phyloP scores from a whole-genome alignment of 331 rosid genomes.

The Telfairia occidentalis region DNA sequence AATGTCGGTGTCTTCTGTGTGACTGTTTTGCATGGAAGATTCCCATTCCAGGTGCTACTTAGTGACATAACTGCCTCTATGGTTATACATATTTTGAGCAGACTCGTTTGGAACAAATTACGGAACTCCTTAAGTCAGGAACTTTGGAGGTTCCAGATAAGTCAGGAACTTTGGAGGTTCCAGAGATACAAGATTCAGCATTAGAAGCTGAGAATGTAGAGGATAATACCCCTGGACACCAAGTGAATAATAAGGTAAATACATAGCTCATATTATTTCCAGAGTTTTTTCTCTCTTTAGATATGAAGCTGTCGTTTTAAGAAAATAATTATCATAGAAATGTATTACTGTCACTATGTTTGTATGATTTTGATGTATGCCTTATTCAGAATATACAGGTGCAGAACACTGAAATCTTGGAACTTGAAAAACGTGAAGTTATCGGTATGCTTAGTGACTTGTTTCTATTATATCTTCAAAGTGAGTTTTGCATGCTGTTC shows the following conservation, averaged over 20 bases:
- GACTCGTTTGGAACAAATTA: slow-evolving; percentile 86
- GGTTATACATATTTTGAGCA: slow-evolving; percentile 52
- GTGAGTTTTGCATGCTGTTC: background rate
- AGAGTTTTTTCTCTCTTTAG: background rate
- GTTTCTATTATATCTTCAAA: slow-evolving; percentile 9
- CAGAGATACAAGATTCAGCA: slow-evolving; percentile 22
- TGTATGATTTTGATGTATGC: slow-evolving; percentile 12
- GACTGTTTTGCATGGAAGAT: slow-evolving; percentile 31
- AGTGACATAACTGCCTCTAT: slow-evolving; percentile 47
- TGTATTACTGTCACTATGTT: too few relatives aligned
- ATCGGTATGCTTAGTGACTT: slow-evolving; percentile 42
- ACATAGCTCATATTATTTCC: slow-evolving; percentile 12
- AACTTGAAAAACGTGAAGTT: slow-evolving; percentile 71
- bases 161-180: slow-evolving; percentile 35
- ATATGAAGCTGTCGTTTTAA: background rate
- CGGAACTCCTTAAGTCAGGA: slow-evolving; percentile 47
- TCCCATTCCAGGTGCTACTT: slow-evolving; percentile 37
- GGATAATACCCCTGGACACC: slow-evolving; percentile 21
- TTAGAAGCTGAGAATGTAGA: slow-evolving; percentile 25
- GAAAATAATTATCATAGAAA: too few relatives aligned
- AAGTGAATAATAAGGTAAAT: slow-evolving; percentile 39
- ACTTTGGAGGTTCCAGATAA: slow-evolving; percentile 29
- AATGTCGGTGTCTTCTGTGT: slow-evolving; percentile 27
- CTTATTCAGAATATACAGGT: slow-evolving; percentile 7
- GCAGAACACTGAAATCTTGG: slow-evolving; percentile 48